Base-by-base conservation (phyloP, 805 yeast genomes). In the Soucietia sequanensis region DNA sequence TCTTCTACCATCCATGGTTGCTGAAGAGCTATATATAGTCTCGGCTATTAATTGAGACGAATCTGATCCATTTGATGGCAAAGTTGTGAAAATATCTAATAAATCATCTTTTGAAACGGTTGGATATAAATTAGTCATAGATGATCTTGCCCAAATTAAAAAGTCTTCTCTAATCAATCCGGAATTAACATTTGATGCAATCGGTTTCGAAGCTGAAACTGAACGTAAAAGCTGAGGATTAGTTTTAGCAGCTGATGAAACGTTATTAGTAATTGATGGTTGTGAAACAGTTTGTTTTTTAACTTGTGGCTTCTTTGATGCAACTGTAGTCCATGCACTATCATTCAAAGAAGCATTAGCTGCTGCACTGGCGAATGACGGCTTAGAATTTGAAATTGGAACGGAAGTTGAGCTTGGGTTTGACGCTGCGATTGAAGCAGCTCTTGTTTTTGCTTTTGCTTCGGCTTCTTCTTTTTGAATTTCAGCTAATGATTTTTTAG, bases 1-100 rank as follows among this genome's bases (percentile, higher is more conserved):
- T 46, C 95, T 74, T 55, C 96, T 80, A 16, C 98, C 98, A 58
- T 93, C 96, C 84, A 91, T 81, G 1, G 90, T 83, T 3, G 90
- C 76, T 26, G 95, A 84, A 41, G 88, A 84, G 17, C 93, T 80
- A 64, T 88, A 89, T 39, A 91, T 80, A 9, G 96, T 87, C 53
- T 91, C 99, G 2, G 95, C 83, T 54, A 91, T 89, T 56, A 91
- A 85, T 56, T 82, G 95, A 31, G 74, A 70, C 0, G 95, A 78
- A 47, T 88, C 96, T 5, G 71, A 48, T 25, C 80, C 76, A 31
- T 54, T 58, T n/a, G 75, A 62, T 23, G 97, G 96, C 42, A 91
- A 73, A 41, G 88, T 81, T 42, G 90, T 66, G 49, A 93, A 73
- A 54, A 93, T 81, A 37, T 84, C 81, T 31, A 91, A 67, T 27